A percentile compares a stretch with the other conserved stretches of the same genome.
Evolutionary conservation across 345 rosid genomes (phyloP).

Genomic region (Anacardium occidentale): DNA sequence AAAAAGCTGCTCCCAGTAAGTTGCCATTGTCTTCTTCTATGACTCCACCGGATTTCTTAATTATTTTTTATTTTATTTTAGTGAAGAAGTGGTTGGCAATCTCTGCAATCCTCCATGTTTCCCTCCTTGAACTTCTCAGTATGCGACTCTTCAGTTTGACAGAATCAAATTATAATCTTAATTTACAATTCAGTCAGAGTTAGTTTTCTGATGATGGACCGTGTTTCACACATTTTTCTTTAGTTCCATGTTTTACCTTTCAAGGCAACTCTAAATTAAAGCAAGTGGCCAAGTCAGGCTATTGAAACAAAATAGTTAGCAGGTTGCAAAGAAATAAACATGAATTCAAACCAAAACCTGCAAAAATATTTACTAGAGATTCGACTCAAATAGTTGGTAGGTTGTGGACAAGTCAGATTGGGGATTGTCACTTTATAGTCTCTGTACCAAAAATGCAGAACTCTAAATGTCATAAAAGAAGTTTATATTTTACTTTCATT

Average conservation of each 20-base stretch:
- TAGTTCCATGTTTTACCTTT: not conserved
- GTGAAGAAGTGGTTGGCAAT: not conserved
- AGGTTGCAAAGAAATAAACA: no score
- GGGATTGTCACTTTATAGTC: not conserved
- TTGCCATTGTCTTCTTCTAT: slow-evolving; percentile 8
- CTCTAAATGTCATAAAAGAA: slow-evolving; percentile 1
- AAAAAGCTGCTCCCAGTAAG: slow-evolving; percentile 14
- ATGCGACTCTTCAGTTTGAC: not conserved
- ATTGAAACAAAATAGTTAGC: not conserved
- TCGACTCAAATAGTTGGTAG: not conserved
- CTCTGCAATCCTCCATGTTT: slow-evolving; percentile 8
- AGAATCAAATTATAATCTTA: not conserved
- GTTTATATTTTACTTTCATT: not conserved
- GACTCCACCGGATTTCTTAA: not conserved
- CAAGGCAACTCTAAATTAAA: not conserved
- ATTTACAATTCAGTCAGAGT: not conserved
- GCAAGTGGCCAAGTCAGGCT: not conserved
- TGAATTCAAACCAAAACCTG: not conserved
- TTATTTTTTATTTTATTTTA: not conserved
- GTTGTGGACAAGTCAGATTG: not conserved
- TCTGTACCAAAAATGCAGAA: slow-evolving; percentile 3
- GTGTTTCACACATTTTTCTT: not conserved
- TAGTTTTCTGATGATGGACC: not conserved
- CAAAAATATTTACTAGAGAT: not conserved
- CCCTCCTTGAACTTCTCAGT: slow-evolving; percentile 6